phyloP scores from a whole-genome alignment of 139 green algal genomes.

The Chlamydomonas sp. region DNA sequence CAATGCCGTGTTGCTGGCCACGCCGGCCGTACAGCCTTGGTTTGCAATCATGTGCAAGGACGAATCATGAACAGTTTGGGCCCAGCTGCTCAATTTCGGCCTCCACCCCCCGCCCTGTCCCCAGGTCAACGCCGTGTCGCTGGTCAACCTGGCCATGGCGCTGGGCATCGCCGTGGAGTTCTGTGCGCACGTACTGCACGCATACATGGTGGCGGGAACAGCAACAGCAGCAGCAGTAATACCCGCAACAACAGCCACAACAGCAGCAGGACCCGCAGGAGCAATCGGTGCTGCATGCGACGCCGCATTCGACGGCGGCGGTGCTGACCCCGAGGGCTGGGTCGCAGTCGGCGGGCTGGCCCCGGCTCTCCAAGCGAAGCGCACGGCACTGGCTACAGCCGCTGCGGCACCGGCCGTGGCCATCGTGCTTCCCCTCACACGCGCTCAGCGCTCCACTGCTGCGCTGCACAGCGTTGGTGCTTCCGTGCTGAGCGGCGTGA shows the following conservation, averaged over 20 bases:
- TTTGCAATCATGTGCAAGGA: too few relatives aligned
- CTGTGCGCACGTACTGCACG: slow-evolving; percentile 82
- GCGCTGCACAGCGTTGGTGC: slow-evolving; percentile 61
- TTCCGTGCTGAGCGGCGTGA: slow-evolving; percentile 85
- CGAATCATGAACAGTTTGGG: too few relatives aligned
- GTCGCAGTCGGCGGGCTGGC: background rate
- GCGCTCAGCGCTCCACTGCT: background rate
- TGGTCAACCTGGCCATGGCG: slow-evolving; percentile 85
- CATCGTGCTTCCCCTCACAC: background rate
- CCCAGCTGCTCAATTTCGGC: too few relatives aligned
- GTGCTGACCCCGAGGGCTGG: background rate
- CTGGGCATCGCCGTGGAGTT: slow-evolving; percentile 91
- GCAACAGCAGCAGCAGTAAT: background rate
- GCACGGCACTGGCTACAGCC: background rate
- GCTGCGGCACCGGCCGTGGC: background rate
- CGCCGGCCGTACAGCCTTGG: too few relatives aligned
- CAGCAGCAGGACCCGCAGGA: background rate
- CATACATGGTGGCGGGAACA: slow-evolving; percentile 50
- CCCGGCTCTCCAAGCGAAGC: background rate
- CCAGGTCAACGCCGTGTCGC: slow-evolving; percentile 80
- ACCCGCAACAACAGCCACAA: background rate
- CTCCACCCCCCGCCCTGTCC: slow-evolving; percentile 33
- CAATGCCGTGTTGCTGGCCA: too few relatives aligned
- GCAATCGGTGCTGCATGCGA: too few relatives aligned
- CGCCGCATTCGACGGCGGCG: too few relatives aligned